Evolutionary conservation across 495 filamentous ascomycete species (phyloP).

Genomic region (Geoglossum glabrum): DNA sequence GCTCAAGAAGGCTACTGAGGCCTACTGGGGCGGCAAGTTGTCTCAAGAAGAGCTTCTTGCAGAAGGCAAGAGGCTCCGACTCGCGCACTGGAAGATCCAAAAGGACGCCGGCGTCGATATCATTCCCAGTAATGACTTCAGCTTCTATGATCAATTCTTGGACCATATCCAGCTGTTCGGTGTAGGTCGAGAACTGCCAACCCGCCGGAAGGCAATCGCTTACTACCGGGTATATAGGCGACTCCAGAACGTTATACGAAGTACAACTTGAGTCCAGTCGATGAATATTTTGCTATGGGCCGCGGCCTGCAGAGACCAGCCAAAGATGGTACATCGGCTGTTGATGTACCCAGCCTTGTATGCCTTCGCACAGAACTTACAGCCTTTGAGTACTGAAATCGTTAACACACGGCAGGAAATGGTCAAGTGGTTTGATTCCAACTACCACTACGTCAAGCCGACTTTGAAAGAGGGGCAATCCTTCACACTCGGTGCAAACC

Average conservation of each 20-base stretch:
- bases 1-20: constrained; percentile 98
- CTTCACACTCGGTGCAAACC: constrained; percentile 69
- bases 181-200: constrained; percentile 30
- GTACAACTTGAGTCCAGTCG: constrained; percentile 64
- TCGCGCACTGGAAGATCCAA: constrained; percentile 97
- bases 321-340: constrained; percentile 33
- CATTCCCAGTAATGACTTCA: constrained; percentile 98
- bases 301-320: constrained; percentile 78
- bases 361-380: constrained; percentile 7
- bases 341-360: constrained; percentile 78
- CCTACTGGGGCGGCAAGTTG: constrained; percentile 90
- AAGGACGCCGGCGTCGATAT: constrained; percentile 90
- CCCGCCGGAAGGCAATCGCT: neutral
- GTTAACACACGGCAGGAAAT: constrained; percentile 43
- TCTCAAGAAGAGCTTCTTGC: constrained; percentile 68
- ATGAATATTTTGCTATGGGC: constrained; percentile 99
- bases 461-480: constrained; percentile 88
- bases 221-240: constrained; percentile 29
- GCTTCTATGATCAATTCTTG: constrained; percentile 95
- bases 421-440: constrained; percentile 99
- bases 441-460: constrained; percentile 99
- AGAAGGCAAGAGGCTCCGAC: constrained; percentile 89
- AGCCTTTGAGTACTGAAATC: neutral
- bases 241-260: constrained; percentile 78
- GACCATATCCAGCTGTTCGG: constrained; percentile 98